Percentiles rank a stretch among this genome's conserved stretches.
These are phyloP conservation scores for Arachis hypogaea DNA, from an alignment of 306 rosid genomes.

Conservation along the genomic window DNA sequence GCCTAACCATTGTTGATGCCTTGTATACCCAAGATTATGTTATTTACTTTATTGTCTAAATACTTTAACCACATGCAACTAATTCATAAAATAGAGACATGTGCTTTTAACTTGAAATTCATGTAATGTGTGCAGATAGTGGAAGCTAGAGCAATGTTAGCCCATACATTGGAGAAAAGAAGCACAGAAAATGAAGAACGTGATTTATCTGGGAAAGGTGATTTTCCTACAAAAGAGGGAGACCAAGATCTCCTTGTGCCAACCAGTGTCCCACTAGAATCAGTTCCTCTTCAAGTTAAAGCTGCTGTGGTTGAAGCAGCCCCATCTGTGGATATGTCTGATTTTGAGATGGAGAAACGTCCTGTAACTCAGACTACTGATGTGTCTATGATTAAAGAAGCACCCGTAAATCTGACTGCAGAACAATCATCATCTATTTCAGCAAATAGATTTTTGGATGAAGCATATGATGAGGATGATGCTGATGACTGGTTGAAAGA, in stretches of 20 bases:
- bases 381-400: conserved; percentile 65
- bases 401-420: conserved; percentile 39
- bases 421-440: conserved; percentile 48
- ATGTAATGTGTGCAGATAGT: conserved; percentile 58
- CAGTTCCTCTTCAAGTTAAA: conserved; percentile 46
- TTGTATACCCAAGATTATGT: not conserved
- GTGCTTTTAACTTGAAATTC: conserved; percentile 6
- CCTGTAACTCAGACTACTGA: conserved; percentile 57
- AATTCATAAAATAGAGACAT: conserved; percentile 18
- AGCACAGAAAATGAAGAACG: conserved; percentile 50
- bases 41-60: not conserved
- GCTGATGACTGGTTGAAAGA: conserved; percentile 98
- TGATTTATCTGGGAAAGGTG: conserved; percentile 42
- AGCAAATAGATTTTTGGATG: conserved; percentile 51
- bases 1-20: not conserved
- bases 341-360: conserved; percentile 66
- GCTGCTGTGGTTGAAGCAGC: conserved; percentile 47
- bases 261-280: conserved; percentile 47
- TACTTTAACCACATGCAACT: not conserved
- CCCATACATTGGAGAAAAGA: conserved; percentile 57
- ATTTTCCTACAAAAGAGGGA: conserved; percentile 45
- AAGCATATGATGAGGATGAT: conserved; percentile 78
- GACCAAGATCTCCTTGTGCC: conserved; percentile 66
- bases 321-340: conserved; percentile 42
- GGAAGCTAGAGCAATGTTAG: conserved; percentile 74